Conservation (phyloP, 1,284 basidiomycete genomes). For the Moesziomyces antarcticus region DNA sequence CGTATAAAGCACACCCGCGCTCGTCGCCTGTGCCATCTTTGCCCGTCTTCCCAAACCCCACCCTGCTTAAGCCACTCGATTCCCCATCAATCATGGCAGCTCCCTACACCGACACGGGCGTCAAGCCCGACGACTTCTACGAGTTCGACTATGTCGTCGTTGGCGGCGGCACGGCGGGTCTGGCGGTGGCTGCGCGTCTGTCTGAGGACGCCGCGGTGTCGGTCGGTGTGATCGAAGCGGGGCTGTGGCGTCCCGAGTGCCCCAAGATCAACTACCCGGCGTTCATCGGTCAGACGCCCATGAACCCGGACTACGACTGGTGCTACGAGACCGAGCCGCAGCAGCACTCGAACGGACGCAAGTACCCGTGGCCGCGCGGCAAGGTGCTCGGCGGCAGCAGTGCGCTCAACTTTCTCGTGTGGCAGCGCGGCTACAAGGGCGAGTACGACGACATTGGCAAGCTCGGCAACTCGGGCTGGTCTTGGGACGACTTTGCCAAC, state of each 20-base stretch:
- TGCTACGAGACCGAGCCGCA: conserved; percentile 46
- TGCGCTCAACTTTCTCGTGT: conserved; percentile 69
- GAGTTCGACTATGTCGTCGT: conserved; percentile 57
- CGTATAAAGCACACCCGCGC: too few relatives aligned
- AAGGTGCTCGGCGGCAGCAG: conserved; percentile 56
- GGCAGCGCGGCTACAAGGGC: conserved; percentile 53
- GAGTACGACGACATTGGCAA: conserved; percentile 56
- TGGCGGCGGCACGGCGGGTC: conserved; percentile 56
- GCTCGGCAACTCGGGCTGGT: conserved; percentile 53
- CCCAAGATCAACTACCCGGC: conserved; percentile 53
- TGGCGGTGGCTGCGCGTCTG: conserved; percentile 50
- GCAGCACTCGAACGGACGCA: conserved; percentile 44
- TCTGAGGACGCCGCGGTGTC: conserved; percentile 48
- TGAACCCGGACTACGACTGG: conserved; percentile 57
- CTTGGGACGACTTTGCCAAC: conserved; percentile 48
- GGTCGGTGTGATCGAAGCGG: conserved; percentile 58
- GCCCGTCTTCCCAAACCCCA: too few relatives aligned
- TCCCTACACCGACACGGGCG: conserved; percentile 45
- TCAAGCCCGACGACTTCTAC: conserved; percentile 38
- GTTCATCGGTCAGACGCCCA: conserved; percentile 50
- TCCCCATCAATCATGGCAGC: conserved; percentile 6
- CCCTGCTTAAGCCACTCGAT: neutral
- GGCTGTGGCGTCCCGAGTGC: conserved; percentile 52
- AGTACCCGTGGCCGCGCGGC: conserved; percentile 52
- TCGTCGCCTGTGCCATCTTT: too few relatives aligned